Evolutionary conservation across 257 asterid genomes (phyloP).

Genomic region (Primulina huaijiensis): DNA sequence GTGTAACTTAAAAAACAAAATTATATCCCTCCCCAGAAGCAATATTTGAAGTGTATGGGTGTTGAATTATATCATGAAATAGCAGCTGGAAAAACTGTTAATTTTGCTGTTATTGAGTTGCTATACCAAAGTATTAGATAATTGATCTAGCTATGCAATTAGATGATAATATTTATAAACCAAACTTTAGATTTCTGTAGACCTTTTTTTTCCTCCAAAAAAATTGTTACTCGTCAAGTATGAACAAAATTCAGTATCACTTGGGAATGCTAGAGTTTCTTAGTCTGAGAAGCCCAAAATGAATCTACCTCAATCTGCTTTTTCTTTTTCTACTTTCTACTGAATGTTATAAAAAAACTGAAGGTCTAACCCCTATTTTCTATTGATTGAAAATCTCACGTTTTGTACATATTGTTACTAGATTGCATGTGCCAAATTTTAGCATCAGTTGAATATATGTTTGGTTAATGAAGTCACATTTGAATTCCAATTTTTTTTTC

Average conservation of each 20-base stretch:
- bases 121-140: not conserved
- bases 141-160: not conserved
- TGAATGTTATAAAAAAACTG: not conserved
- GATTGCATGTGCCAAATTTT: slow-evolving; percentile 6
- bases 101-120: not conserved
- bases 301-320: slow-evolving; percentile 10
- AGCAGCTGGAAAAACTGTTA: not conserved
- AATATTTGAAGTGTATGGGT: not conserved
- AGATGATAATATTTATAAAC: too few species aligned
- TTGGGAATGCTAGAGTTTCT: slow-evolving; percentile 19
- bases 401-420: not conserved
- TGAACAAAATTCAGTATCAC: slow-evolving; percentile 16
- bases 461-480: not conserved
- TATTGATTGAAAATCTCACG: not conserved
- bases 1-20: too few species aligned
- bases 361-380: not conserved
- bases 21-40: not conserved
- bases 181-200: not conserved
- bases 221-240: slow-evolving; percentile 7
- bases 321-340: not conserved
- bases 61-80: not conserved
- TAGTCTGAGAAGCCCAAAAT: not conserved
- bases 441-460: slow-evolving; percentile 5
- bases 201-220: slow-evolving; percentile 15
- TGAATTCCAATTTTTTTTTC: not conserved